Evolutionary conservation across 148 eudicot genomes (phyloP), one percentile per base, ranked within the genome.

Genomic region (Arctostaphylos glauca): DNA sequence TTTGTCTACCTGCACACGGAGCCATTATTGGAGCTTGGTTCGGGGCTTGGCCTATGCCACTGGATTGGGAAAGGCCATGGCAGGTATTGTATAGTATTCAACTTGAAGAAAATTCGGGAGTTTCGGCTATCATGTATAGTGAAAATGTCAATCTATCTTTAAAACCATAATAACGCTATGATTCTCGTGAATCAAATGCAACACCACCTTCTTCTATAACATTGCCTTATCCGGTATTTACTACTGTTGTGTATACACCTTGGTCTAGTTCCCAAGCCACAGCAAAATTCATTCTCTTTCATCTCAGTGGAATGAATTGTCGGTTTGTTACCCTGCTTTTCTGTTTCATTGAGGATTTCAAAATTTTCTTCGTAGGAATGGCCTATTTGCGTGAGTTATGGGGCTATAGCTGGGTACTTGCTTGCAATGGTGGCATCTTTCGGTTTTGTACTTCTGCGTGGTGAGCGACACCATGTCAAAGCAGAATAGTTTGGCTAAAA

Each of bases 21-120:
- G 93, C 97, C 85, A 82, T 94, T 54, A 68, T 96, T 76, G 99
- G 98, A 81, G 91, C 99, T 79, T 96, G 99, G 99, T 89, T 96
- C 88, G 99, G 98, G 84, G 97, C 98, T 59, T 96, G 99, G 99
- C 99, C 97, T n/a, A 96, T 94, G 98, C 99, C 99, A 66, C 97
- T 96, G 82, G 99, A 96, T 88, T 96, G 99, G 99, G 99, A 96
- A 89, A 92, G 93, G 85, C 90, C 92, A 23, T 96, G 99, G 99
- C 99, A 96, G 99, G 99, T 96, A 88, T 59, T 56, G 67, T 52
- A 76, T 53, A 46, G 52, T 73, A n/a, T 60, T 7, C 38, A 49
- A 52, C 70, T 49, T 74, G 60, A 18, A 38, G 58, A 8, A 31
- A 31, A 0, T 31, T 31, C 38, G 43, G 25, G 23, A 12, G 71